Evolutionary conservation across 306 rosid genomes (phyloP), one percentile per base, ranked within the genome.

Genomic region (Gastrolobium villosum): DNA sequence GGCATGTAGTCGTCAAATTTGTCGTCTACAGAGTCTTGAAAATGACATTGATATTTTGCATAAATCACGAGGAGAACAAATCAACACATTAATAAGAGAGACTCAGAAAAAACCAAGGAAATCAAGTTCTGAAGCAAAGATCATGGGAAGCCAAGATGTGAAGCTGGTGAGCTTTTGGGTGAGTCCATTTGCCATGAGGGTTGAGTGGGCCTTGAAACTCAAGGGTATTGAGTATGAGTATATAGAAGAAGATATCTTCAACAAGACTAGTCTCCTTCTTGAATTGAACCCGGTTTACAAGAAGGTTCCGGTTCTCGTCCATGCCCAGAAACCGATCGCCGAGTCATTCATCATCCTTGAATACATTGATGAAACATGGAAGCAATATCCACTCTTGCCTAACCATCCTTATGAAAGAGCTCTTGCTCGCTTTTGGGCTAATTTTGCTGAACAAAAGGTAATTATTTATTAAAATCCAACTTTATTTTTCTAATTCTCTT

Each of bases 321-420:
- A 78, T 70, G 63, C 1, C 54, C 26, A 60, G 0, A 78, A 60
- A 39, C 5, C 77, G 1, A 59, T 81, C 3, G 46, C 76, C 4
- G 88, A 81, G 45, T 85, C 88, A 28, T 46, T 40, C n/a, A 7
- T 74, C 5, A 81, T 85, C 72, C 83, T 85, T 60, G 86, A 81
- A 46, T 85, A 72, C 71, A 78, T 67, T 68, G 81, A 77, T 44
- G 82, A 78, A 46, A 78, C 76, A 35, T 78, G 82, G 76, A 81
- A 72, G 10, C 71, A 77, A 7, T 52, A 31, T 46, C 85, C 85
- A 10, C 48, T 81, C 32, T 26, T 85, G 56, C 88, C 88, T 61
- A 81, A 43, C 30, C 64, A 81, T 77, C 83, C 85, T 50, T 60
- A 72, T 66, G 2, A 77, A 61, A 81, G 81, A 59, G 83, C 88